A percentile compares a stretch with the other conserved stretches of the same genome.
phyloP scores from a whole-genome alignment of 306 rosid genomes.

The Luffa aegyptiaca region DNA sequence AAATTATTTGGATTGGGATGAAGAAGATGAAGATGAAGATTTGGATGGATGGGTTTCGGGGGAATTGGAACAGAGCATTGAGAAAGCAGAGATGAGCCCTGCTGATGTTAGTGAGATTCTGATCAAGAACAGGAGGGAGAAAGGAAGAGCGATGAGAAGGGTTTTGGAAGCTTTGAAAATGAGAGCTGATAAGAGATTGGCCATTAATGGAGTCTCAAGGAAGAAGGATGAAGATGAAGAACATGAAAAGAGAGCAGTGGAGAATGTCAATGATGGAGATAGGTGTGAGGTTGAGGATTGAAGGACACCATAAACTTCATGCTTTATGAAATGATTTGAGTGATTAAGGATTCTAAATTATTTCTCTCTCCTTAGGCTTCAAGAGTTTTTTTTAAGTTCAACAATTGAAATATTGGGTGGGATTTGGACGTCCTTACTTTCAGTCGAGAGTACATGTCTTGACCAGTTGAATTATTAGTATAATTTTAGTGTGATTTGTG shows the following conservation, averaged over 20 bases:
- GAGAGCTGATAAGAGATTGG: constrained; percentile 25
- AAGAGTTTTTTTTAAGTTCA: too few species aligned
- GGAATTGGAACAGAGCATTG: constrained; percentile 39
- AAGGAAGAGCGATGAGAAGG: constrained; percentile 39
- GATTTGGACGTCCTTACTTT: too few species aligned
- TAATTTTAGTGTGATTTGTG: too few species aligned
- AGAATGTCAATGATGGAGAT: constrained; percentile 36
- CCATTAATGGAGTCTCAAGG: constrained; percentile 19
- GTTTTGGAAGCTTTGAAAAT: constrained; percentile 47
- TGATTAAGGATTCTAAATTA: neutral
- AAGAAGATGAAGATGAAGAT: constrained; percentile 18
- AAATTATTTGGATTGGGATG: constrained; percentile 53
- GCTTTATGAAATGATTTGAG: neutral
- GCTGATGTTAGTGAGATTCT: constrained; percentile 82
- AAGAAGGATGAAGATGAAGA: constrained; percentile 28
- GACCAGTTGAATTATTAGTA: too few species aligned
- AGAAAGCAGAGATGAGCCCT: constrained; percentile 59
- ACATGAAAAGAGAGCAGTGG: constrained; percentile 80
- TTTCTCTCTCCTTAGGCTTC: neutral
- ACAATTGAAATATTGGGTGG: too few species aligned
- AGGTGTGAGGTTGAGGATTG: constrained; percentile 26
- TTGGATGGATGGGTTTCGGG: neutral
- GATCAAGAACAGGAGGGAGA: constrained; percentile 58
- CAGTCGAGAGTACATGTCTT: too few species aligned
- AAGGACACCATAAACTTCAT: neutral